Evolutionary conservation across 2,329 filamentous ascomycete species (phyloP).

Genomic region (Colletotrichum horii): DNA sequence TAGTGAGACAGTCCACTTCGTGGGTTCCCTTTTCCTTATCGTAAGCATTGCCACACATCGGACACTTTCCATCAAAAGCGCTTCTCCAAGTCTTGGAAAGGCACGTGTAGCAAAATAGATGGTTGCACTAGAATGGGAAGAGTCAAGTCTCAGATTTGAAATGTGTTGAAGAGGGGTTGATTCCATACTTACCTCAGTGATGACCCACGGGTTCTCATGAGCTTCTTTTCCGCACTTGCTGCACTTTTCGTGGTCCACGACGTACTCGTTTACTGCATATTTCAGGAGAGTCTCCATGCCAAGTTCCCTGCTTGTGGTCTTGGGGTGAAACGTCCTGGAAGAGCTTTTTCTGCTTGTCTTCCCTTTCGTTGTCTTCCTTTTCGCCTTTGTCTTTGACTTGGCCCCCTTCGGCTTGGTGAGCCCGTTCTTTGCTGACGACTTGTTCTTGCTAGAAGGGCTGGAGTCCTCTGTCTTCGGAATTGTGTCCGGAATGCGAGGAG

Average conservation of each 20-base stretch:
- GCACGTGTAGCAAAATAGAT: constrained; percentile 35
- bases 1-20: neutral
- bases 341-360: neutral
- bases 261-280: neutral
- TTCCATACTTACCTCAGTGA: neutral
- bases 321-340: neutral
- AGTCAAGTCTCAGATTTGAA: neutral
- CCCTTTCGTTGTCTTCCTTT: neutral
- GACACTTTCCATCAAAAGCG: neutral
- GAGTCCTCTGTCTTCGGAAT: too few relatives aligned
- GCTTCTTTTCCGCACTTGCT: neutral
- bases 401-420: too few relatives aligned
- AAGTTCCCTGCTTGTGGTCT: neutral
- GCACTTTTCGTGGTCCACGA: neutral
- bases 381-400: neutral
- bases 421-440: too few relatives aligned
- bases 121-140: constrained; percentile 31
- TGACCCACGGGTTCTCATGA: neutral
- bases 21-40: neutral
- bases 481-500: too few relatives aligned
- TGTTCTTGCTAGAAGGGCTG: too few relatives aligned
- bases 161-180: neutral
- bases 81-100: neutral
- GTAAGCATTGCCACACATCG: neutral
- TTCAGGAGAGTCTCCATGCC: neutral